Evolutionary conservation across 1,284 basidiomycete genomes (phyloP).

Genomic region (Moesziomyces globuligerus): DNA sequence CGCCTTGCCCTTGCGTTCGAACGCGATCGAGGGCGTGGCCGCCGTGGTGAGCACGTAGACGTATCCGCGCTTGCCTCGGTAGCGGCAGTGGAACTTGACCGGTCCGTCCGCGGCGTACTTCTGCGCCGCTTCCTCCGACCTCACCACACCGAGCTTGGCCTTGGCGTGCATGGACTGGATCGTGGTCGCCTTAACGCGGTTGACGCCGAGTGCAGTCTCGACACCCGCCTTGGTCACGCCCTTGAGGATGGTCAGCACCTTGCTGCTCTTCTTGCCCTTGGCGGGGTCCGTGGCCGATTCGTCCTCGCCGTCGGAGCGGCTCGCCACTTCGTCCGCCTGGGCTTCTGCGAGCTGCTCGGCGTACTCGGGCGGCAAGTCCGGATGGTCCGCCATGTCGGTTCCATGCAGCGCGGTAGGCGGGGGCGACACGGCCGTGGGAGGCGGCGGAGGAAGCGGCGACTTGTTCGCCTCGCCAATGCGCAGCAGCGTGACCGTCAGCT

Average conservation of each 20-base stretch:
- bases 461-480: slow-evolving; percentile 71
- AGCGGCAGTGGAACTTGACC: slow-evolving; percentile 55
- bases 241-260: slow-evolving; percentile 58
- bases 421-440: slow-evolving; percentile 55
- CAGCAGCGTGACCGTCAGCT: slow-evolving; percentile 72
- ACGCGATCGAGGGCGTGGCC: slow-evolving; percentile 63
- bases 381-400: slow-evolving; percentile 36
- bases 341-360: slow-evolving; percentile 50
- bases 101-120: slow-evolving; percentile 36
- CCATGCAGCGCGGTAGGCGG: slow-evolving; percentile 42
- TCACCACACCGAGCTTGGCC: slow-evolving; percentile 61
- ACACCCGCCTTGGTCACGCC: slow-evolving; percentile 60
- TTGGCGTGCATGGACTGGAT: slow-evolving; percentile 59
- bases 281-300: slow-evolving; percentile 36
- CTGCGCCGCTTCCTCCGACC: slow-evolving; percentile 26
- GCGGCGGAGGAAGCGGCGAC: slow-evolving; percentile 70
- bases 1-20: slow-evolving; percentile 38
- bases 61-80: slow-evolving; percentile 60
- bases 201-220: slow-evolving; percentile 61
- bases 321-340: slow-evolving; percentile 43
- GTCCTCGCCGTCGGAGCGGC: slow-evolving; percentile 46
- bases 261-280: slow-evolving; percentile 46
- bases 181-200: slow-evolving; percentile 63
- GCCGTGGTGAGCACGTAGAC: slow-evolving; percentile 64
- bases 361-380: slow-evolving; percentile 58